Base-by-base conservation (phyloP, 441 rosid species). In the Gossypium lobatum region DNA sequence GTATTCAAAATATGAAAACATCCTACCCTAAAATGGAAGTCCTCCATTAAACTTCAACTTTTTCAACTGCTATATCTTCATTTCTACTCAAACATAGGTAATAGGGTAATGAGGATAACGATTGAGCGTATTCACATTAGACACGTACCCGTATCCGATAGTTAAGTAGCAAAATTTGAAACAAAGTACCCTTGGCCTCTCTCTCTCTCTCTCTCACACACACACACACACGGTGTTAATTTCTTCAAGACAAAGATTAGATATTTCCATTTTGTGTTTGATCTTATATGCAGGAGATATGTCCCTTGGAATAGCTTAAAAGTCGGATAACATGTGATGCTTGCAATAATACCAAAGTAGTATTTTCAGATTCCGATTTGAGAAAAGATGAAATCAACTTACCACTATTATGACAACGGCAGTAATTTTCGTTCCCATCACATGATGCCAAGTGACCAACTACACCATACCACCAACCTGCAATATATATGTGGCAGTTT, bases 401-500 rank as follows among this genome's bases (percentile, higher is more conserved):
- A 92, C 97, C 92, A 14, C 82, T 83, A 55, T 54, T 70, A 73
- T 84, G 93, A 75, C 98, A 95, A 7, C 72, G 81, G 75, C 98
- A 95, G 75, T 81, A 86, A 79, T 76, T 80, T 72, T 79, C 84
- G 75, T 82, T 89, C 21, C 97, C 94, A 70, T 87, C 92, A 78
- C 97, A 95, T 11, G 92, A 80, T 63, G 91, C 92, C 86, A 92
- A 76, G 87, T 92, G 98, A 70, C 95, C 98, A 39, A 92, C 94
- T 28, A 88, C 83, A 73, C 97, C 92, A 80, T 92, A 95, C 98
- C 98, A 95, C 98, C 98, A 95, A 73, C 98, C 97, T 95, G 87
- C 86, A 85, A 78, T 13, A 9, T 2, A 10, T 46, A 73, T 23
- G 1, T 5, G 37, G 37, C 37, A 31, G 7, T 31, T 31, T 31